Percentiles rank a stretch among this genome's conserved stretches.
Conservation (phyloP, 805 yeast genomes). For the Phaffomyces opuntiae region DNA sequence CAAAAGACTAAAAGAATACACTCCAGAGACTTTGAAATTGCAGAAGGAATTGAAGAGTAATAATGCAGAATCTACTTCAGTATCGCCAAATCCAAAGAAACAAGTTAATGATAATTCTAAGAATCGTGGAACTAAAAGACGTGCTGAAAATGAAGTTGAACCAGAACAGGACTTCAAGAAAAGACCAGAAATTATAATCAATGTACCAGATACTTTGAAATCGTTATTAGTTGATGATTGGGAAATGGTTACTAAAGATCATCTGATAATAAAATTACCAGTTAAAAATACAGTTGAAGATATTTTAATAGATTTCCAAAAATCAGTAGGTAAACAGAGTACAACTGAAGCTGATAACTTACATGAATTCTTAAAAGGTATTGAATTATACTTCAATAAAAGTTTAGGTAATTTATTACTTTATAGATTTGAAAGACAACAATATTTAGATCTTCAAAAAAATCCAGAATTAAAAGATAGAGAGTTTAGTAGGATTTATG, state of each 20-base stretch:
- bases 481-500: conserved; percentile 50
- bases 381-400: conserved; percentile 67
- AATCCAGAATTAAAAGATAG: conserved; percentile 27
- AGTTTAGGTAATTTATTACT: conserved; percentile 61
- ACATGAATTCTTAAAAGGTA: conserved; percentile 64
- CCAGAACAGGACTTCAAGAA: conserved; percentile 20
- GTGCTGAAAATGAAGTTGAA: conserved; percentile 27
- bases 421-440: conserved; percentile 73
- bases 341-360: conserved; percentile 37
- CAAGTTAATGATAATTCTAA: conserved; percentile 10
- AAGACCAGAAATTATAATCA: conserved; percentile 39
- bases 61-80: conserved; percentile 29
- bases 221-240: conserved; percentile 81
- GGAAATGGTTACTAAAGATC: conserved; percentile 83
- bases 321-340: conserved; percentile 21
- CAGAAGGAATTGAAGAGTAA: conserved; percentile 54
- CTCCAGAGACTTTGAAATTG: conserved; percentile 57
- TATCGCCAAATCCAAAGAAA: conserved; percentile 8
- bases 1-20: conserved; percentile 60
- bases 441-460: conserved; percentile 47
- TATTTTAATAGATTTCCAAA: conserved; percentile 48
- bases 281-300: conserved; percentile 43
- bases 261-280: conserved; percentile 63
- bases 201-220: conserved; percentile 62
- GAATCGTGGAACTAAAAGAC: conserved; percentile 15